Base-by-base conservation (phyloP, 208 protist species). In the Leishmania braziliensis region DNA sequence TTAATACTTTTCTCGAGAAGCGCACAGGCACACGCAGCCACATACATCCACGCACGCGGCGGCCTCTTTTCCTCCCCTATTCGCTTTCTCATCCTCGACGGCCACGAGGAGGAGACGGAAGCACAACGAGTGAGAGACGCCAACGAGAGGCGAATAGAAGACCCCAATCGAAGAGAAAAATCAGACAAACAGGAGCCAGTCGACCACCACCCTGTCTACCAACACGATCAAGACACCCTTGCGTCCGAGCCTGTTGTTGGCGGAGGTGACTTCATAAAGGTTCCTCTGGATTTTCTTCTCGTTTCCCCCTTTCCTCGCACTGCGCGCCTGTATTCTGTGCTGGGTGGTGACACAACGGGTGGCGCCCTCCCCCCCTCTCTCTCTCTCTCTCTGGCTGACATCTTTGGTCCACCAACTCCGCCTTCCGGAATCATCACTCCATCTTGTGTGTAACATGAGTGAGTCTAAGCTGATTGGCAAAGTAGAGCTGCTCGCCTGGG, bases 401-500 rank as follows among this genome's bases (percentile, higher is more conserved):
- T 79, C n/a, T 14, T 69, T 20, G 54, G 53, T 51, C n/a, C 23
- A 62, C 76, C 23, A 51, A 23, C 39, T 58, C 50, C 16, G 12
- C 33, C 10, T n/a, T 69, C 39, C 63, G 4, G 8, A 23, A 29
- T 53, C 18, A 39, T 53, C 60, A 60, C 76, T 9, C 9, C 3
- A n/a, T 66, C 58, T 26, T 58, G 26, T 62, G 48, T 78, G 51
- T 36, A 58, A 5, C 16, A 78, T 72, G 65, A 68, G 23, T 20
- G n/a, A 77, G 1, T 66, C 84, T 33, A 48, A 77, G 10, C 70
- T 87, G 23, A 51, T 92, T 8, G 86, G 87, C 12, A 91, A 90
- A 60, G 78, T 73, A 58, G 93, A 94, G 68, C 81, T 95, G 29
- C 81, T 93, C 5, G 76, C 71, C 43, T 94, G 92, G 92, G 92